Conservation (phyloP, 176 grass and related monocot genomes). For the Avena eriantha region DNA sequence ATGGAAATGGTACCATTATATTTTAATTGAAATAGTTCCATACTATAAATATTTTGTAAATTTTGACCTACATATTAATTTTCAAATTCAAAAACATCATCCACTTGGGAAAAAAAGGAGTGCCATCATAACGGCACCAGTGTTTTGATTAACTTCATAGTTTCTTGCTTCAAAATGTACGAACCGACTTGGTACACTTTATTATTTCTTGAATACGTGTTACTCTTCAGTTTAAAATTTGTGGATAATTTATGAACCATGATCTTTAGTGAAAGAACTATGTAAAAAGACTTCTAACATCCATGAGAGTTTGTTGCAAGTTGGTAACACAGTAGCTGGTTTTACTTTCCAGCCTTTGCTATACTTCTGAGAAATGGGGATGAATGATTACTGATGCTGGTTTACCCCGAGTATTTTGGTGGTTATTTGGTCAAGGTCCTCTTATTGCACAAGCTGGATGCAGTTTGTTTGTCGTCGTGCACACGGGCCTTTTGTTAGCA, state of each 20-base stretch:
- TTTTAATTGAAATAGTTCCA: not conserved
- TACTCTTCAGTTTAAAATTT: not conserved
- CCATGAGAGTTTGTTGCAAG: not conserved
- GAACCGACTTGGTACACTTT: not conserved
- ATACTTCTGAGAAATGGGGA: not conserved
- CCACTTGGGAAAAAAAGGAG: not conserved
- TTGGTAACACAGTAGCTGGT: not conserved
- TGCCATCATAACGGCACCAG: not conserved
- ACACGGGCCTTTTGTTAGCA: not conserved
- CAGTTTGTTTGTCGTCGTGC: not conserved
- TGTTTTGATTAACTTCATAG: not conserved
- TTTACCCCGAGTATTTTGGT: not conserved
- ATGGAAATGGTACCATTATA: not conserved
- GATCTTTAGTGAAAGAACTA: not conserved
- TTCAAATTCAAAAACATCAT: not conserved
- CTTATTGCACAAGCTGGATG: not conserved
- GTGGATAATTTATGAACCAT: not conserved
- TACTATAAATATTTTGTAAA: not conserved
- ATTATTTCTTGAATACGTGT: not conserved
- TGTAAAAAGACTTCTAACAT: not conserved
- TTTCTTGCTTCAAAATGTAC: not conserved
- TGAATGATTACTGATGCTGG: not conserved
- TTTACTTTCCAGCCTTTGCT: not conserved
- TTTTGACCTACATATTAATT: not conserved
- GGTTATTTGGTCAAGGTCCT: not conserved